A percentile compares a stretch with the other conserved stretches of the same genome.
These are phyloP conservation scores for Tylopilus felleus DNA, from an alignment of 768 basidiomycete species.

Conservation along the genomic window DNA sequence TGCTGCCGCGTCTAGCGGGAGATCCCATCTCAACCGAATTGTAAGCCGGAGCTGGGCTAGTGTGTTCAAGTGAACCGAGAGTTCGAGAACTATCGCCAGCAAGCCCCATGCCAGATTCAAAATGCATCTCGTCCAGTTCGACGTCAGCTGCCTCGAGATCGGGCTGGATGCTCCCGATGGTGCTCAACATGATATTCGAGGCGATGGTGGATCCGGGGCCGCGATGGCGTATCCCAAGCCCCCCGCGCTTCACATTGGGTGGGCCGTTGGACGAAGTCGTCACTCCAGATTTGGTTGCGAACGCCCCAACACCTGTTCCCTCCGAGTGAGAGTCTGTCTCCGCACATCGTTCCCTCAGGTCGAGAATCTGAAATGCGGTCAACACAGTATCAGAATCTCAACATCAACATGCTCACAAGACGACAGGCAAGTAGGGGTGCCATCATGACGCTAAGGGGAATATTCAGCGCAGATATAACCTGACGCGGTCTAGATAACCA, in stretches of 20 bases:
- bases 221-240: conserved; percentile 48
- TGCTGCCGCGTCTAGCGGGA: conserved; percentile 12
- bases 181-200: conserved; percentile 62
- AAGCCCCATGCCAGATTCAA: conserved; percentile 52
- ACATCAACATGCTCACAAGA: conserved; percentile 43
- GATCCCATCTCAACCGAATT: conserved; percentile 40
- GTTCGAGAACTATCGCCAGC: conserved; percentile 41
- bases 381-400: background rate
- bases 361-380: conserved; percentile 58
- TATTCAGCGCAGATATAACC: conserved; percentile 79
- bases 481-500: conserved; percentile 59
- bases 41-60: conserved; percentile 52
- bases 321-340: conserved; percentile 75
- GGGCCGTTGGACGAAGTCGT: conserved; percentile 23
- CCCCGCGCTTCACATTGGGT: conserved; percentile 23
- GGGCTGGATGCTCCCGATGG: conserved; percentile 58
- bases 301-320: conserved; percentile 64
- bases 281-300: conserved; percentile 58
- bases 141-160: conserved; percentile 50
- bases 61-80: conserved; percentile 27
- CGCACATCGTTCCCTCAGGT: conserved; percentile 77
- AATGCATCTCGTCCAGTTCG: conserved; percentile 52
- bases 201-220: conserved; percentile 52
- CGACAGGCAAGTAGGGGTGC: conserved; percentile 77
- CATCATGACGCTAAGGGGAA: conserved; percentile 82